Conservation (phyloP, 306 rosid genomes). For the Dryas octopetala region DNA sequence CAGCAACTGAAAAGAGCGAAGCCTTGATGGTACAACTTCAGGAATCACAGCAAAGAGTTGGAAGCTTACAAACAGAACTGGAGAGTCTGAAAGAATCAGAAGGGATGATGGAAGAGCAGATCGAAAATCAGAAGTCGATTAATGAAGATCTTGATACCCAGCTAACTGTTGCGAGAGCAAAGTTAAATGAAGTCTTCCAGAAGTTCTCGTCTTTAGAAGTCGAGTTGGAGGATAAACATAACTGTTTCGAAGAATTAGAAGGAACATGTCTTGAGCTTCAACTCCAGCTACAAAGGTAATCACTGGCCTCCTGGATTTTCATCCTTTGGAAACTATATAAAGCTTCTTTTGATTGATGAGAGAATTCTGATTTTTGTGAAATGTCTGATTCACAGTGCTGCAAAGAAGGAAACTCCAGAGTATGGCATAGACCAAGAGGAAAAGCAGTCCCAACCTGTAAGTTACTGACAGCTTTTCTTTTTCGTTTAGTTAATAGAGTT, state of each 20-base stretch:
- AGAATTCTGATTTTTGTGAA: conserved; percentile 23
- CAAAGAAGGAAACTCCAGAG: conserved; percentile 56
- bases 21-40: conserved; percentile 49
- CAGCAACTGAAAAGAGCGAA: conserved; percentile 40
- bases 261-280: conserved; percentile 82
- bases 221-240: conserved; percentile 67
- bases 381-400: conserved; percentile 47
- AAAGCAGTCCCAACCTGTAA: conserved; percentile 62
- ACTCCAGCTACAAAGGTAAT: conserved; percentile 84
- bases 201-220: conserved; percentile 72
- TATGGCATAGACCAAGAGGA: conserved; percentile 42
- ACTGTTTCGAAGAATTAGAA: conserved; percentile 70
- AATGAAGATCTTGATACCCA: conserved; percentile 52
- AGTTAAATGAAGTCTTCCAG: conserved; percentile 53
- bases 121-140: conserved; percentile 36
- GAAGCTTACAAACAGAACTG: conserved; percentile 49
- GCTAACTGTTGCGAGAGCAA: conserved; percentile 50
- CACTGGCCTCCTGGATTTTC: neutral
- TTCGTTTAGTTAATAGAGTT: neutral
- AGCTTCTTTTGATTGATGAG: neutral
- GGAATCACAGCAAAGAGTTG: conserved; percentile 51
- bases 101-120: conserved; percentile 44
- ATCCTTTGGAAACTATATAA: conserved; percentile 7
- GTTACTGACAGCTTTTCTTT: conserved; percentile 23
- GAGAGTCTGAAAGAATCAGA: conserved; percentile 49